Percentiles rank a stretch among this genome's conserved stretches.
phyloP scores from a whole-genome alignment of 192 early-diverging fungal genomes.

The Coemansia furcata region DNA sequence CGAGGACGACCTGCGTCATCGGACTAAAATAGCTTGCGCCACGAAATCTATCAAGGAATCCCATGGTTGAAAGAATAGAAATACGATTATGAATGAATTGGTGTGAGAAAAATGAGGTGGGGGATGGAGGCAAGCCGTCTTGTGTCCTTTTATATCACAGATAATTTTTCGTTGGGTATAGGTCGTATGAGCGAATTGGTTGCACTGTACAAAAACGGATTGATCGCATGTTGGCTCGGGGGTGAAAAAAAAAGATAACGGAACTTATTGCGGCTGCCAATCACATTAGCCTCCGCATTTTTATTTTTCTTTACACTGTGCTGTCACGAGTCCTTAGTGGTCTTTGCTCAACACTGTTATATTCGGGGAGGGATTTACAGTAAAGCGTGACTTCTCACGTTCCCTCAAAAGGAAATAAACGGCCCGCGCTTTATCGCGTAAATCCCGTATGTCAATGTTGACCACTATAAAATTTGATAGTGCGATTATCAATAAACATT shows the following conservation, averaged over 20 bases:
- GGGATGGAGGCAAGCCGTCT: background rate
- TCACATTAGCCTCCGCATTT: too few species aligned
- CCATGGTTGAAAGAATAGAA: slow-evolving; percentile 7
- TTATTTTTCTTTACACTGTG: background rate
- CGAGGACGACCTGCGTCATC: slow-evolving; percentile 63
- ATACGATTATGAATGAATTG: background rate
- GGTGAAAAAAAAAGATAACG: too few species aligned
- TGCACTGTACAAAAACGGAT: too few species aligned
- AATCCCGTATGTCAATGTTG: background rate
- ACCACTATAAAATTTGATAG: background rate
- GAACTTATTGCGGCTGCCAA: too few species aligned
- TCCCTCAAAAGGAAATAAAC: background rate
- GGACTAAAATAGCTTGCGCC: slow-evolving; percentile 51
- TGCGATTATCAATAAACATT: background rate
- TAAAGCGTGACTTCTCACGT: background rate
- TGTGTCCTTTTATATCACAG: too few species aligned
- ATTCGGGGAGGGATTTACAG: background rate
- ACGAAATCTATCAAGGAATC: background rate
- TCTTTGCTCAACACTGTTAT: background rate
- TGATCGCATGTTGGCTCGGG: too few species aligned
- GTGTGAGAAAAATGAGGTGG: background rate
- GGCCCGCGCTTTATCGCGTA: background rate
- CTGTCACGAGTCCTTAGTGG: background rate
- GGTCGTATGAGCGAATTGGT: too few species aligned
- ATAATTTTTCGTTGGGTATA: too few species aligned